Evolutionary conservation across 306 rosid genomes (phyloP).

Genomic region (Oxytropis ochrocephala): DNA sequence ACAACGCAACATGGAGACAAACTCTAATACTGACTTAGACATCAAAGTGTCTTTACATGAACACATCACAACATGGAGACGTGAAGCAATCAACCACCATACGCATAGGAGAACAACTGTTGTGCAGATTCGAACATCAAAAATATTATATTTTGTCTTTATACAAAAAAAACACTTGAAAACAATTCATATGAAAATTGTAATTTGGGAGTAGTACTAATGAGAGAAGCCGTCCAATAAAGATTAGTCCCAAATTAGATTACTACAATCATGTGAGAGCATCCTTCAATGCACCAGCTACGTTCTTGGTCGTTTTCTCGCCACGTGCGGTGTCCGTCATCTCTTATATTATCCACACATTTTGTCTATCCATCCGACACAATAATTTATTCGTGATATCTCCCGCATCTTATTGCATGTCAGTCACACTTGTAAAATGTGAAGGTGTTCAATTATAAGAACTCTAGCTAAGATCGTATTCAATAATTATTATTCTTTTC

Average conservation of each 20-base stretch:
- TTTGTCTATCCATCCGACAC: conserved; percentile 5
- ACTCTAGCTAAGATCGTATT: not conserved
- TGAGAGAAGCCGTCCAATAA: not conserved
- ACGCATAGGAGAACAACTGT: too few relatives aligned
- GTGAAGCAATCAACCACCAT: too few relatives aligned
- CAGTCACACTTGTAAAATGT: not conserved
- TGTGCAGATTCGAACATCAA: too few relatives aligned
- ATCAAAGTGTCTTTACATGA: too few relatives aligned
- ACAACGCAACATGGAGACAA: too few relatives aligned
- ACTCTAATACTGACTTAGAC: too few relatives aligned
- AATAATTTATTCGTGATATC: not conserved
- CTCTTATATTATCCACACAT: conserved; percentile 14
- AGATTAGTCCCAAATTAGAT: not conserved
- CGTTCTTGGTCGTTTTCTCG: not conserved
- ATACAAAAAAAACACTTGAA: not conserved
- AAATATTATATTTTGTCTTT: too few relatives aligned
- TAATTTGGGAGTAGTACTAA: too few relatives aligned
- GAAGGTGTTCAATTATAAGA: too few relatives aligned
- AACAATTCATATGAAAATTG: too few relatives aligned
- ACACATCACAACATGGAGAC: too few relatives aligned
- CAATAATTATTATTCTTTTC: not conserved
- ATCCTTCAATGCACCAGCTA: not conserved
- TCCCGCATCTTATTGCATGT: not conserved
- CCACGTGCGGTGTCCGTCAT: conserved; percentile 22
- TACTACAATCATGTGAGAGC: not conserved